Evolutionary conservation across 78 protist species (phyloP), one percentile per base, ranked within the genome.

Genomic region (Emiliania huxleyi): DNA sequence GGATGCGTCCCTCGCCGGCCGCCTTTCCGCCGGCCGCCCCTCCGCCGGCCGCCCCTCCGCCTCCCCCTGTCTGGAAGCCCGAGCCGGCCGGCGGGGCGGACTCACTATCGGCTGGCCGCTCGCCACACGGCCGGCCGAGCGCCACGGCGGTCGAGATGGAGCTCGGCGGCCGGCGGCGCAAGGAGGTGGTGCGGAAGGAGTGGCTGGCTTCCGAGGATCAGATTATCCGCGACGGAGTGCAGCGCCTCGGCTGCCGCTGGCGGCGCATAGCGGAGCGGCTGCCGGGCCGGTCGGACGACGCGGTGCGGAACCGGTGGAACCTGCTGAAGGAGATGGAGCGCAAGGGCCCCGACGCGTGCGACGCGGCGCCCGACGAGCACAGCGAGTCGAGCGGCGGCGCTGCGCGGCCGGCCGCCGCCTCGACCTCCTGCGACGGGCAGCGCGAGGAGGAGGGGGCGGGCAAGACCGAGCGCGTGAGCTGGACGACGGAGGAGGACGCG

Each of bases 241-340:
- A 15, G 44, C 19, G 4, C 43, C 48, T 42, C 46, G 87, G 87
- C 33, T 79, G 45, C 87, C 45, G 46, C 43, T 79, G 87, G 87
- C 18, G 43, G 33, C 87, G 45, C 46, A 79, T 79, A 29, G 45
- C 87, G 26, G 43, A 1, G 43, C 46, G 0, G n/a, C 48, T 79
- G 44, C 87, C 87, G 25, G 83, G 83, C 0, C 83, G 83, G 23
- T 26, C 83, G 44, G 83, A 73, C 43, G 38, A 73, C 23, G 87
- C 87, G 21, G 87, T 79, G 52, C 87, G 87, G n/a, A 79, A 79
- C 87, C 87, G 87, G 8, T 79, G 87, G 87, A 40, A 79, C 12
- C 87, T 48, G 35, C 87, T 79, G 18, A 40, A 79, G 87, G 43
- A 73, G 44, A 52, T 52, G 62, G 15, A 15, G 29, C 62, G 15